phyloP scores from a whole-genome alignment of 176 grass and related monocot species.

The Bonia amplexicaulis region DNA sequence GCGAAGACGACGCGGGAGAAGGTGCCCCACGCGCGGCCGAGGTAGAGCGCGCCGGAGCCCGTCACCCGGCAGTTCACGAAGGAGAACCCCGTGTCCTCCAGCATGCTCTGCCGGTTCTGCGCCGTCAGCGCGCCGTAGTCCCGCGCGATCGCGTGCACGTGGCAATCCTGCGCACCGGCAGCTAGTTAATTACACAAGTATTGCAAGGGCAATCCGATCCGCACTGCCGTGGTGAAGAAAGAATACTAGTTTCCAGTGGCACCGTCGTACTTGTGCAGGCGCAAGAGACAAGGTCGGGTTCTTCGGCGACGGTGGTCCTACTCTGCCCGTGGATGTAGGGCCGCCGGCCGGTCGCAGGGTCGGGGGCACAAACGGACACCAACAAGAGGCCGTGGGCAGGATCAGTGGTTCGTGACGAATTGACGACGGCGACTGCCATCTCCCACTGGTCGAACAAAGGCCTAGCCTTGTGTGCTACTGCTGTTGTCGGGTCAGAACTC shows the following conservation, averaged over 20 bases:
- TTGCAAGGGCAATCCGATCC: no score
- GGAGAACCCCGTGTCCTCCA: slow-evolving; percentile 93
- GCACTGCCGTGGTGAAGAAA: no score
- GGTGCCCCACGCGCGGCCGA: slow-evolving; percentile 82
- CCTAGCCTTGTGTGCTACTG: not conserved
- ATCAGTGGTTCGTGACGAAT: not conserved
- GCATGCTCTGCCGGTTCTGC: slow-evolving; percentile 72
- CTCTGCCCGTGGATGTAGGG: slow-evolving; percentile 11
- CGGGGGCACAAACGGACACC: slow-evolving; percentile 6
- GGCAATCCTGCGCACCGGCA: slow-evolving; percentile 45
- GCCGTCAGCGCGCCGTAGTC: slow-evolving; percentile 87
- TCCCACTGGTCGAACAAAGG: not conserved
- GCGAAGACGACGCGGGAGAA: slow-evolving; percentile 95
- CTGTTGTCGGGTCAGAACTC: not conserved
- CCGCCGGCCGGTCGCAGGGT: not conserved
- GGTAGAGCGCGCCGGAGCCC: slow-evolving; percentile 81
- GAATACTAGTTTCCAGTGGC: no score
- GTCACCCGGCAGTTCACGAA: slow-evolving; percentile 90
- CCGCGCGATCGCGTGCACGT: slow-evolving; percentile 75
- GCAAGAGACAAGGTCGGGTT: not conserved
- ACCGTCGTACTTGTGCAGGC: not conserved
- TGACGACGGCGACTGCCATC: slow-evolving; percentile 4
- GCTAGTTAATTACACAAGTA: no score
- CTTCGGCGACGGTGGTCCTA: not conserved
- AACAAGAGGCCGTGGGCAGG: not conserved